Percentiles rank a stretch among this genome's conserved stretches.
Evolutionary conservation across 202 grass and related monocot species (phyloP).

Genomic region (Eragrostis tef): DNA sequence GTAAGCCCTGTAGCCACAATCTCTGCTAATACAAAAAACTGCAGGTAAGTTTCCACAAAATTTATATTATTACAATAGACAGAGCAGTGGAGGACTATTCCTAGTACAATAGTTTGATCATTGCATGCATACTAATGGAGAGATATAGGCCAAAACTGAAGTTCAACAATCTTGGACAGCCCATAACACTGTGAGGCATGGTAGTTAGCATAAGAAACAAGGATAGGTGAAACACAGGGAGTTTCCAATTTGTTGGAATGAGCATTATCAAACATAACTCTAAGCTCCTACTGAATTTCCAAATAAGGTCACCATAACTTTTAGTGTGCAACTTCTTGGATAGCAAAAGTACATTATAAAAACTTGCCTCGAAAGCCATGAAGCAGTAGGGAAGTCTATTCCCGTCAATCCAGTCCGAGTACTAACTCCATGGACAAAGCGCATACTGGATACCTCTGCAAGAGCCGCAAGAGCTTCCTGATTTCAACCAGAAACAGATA

Average conservation of each 20-base stretch:
- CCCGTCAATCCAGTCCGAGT: slow-evolving; percentile 82
- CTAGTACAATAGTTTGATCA: slow-evolving; percentile 11
- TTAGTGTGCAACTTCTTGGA: slow-evolving; percentile 23
- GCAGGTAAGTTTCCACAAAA: slow-evolving; percentile 28
- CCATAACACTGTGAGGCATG: background rate
- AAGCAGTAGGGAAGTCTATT: slow-evolving; percentile 88
- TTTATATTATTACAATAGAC: background rate
- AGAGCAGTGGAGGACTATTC: background rate
- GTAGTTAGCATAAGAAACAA: slow-evolving; percentile 14
- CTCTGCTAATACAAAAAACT: slow-evolving; percentile 55
- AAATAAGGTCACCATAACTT: slow-evolving; percentile 1
- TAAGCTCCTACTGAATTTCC: slow-evolving; percentile 26
- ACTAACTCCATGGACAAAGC: slow-evolving; percentile 86
- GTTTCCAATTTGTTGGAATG: slow-evolving; percentile 2
- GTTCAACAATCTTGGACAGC: slow-evolving; percentile 4
- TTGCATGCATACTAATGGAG: slow-evolving; percentile 4
- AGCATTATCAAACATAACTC: background rate
- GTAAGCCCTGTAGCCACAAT: slow-evolving; percentile 72
- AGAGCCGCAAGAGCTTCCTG: slow-evolving; percentile 80
- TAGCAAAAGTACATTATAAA: slow-evolving; percentile 31
- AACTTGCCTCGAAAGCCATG: slow-evolving; percentile 81
- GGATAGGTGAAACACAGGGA: slow-evolving; percentile 7
- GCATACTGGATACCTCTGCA: slow-evolving; percentile 89
- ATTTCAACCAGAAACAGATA: slow-evolving; percentile 37
- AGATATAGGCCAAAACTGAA: background rate